Evolutionary conservation across 495 filamentous ascomycete species (phyloP).

Genomic region (Astrocystis sublimbata): DNA sequence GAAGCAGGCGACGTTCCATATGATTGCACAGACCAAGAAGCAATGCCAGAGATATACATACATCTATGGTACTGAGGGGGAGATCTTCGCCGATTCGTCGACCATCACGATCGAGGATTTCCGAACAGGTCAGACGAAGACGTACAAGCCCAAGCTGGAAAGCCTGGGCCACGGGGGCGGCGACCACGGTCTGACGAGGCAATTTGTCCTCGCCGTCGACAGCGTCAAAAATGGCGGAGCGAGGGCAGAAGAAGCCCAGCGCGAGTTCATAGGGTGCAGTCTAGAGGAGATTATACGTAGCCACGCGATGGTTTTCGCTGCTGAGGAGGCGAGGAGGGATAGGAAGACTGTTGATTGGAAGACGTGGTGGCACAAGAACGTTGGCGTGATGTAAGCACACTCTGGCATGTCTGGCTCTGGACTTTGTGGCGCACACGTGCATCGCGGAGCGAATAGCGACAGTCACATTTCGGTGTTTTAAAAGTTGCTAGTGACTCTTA

Average conservation of each 20-base stretch:
- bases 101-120: conserved; percentile 68
- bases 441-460: neutral
- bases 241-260: conserved; percentile 72
- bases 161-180: conserved; percentile 79
- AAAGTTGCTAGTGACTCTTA: neutral
- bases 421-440: neutral
- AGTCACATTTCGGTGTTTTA: neutral
- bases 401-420: neutral
- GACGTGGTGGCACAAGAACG: conserved; percentile 72
- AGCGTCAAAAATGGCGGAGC: conserved; percentile 71
- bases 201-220: conserved; percentile 79
- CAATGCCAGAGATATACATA: conserved; percentile 81
- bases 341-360: conserved; percentile 73
- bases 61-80: conserved; percentile 82
- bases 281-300: conserved; percentile 83
- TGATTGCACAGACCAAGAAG: conserved; percentile 86
- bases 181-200: conserved; percentile 75
- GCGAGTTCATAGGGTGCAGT: conserved; percentile 71
- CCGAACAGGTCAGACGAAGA: conserved; percentile 52
- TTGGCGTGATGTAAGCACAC: conserved; percentile 22
- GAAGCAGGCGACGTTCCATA: conserved; percentile 88
- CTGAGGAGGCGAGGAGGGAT: conserved; percentile 76
- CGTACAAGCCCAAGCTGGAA: conserved; percentile 54
- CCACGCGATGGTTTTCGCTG: conserved; percentile 92
- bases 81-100: conserved; percentile 75